Base-by-base conservation (phyloP, 768 basidiomycete species). In the Pholiota molesta region DNA sequence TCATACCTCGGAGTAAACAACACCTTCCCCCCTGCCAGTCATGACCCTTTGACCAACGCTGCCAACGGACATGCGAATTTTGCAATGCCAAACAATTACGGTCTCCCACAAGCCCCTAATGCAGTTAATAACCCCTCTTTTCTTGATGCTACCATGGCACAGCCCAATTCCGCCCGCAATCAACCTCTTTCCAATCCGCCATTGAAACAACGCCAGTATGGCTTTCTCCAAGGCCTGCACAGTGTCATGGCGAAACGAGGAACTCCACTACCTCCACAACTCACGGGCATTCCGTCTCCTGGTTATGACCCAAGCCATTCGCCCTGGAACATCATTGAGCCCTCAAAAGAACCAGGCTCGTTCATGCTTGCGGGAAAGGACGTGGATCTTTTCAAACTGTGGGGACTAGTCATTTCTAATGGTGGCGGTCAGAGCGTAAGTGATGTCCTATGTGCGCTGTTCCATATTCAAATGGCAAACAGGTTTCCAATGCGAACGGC, bases 301-400 rank as follows among this genome's bases (percentile, higher is more conserved):
- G 78, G 76, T 55, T 94, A 86, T 65, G 91, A 94, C 72, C 86
- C 84, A 28, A 72, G 71, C 49, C 81, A 76, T 45, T 86, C 91
- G 0, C 81, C 76, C 21, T 94, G 89, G 87, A 85, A 86, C 69
- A 74, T 76, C 56, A 75, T 94, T 62, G 90, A 93, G 62, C 78
- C 83, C 28, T 83, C 86, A 11, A 69, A 78, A 59, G 89, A 90
- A 64, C 66, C 81, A 11, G 92, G 93, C 33, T 75, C 81, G 42
- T 80, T 94, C 72, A 84, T 85, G 52, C 69, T 94, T 19, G 89
- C 86, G 2, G 90, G 89, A 17, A 89, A 83, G 71, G 91, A 93
- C 66, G 75, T 94, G 49, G 88, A 91, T 70, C 72, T 94, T n/a
- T 87, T 89, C 73, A 89, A 81, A 69, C 74, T 94, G 10, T 94